phyloP scores from a whole-genome alignment of 2,329 filamentous ascomycete species.

The Pyrenophora tritici-repentis region DNA sequence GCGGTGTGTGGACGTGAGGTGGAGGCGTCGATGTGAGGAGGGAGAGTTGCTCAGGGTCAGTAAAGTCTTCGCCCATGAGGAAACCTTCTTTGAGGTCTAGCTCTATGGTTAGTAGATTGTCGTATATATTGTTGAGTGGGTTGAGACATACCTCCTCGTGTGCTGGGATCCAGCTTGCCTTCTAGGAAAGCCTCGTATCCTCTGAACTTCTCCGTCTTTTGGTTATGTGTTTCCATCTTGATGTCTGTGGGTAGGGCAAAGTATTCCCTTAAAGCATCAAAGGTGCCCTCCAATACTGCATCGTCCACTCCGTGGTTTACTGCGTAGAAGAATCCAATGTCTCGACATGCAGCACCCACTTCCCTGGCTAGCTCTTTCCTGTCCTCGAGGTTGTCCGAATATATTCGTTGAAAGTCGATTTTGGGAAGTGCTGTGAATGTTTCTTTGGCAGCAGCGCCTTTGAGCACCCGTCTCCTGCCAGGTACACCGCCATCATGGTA shows the following conservation, averaged over 20 bases:
- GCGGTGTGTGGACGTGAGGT: slow-evolving; percentile 18
- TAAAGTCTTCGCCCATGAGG: slow-evolving; percentile 44
- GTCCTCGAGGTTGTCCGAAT: slow-evolving; percentile 31
- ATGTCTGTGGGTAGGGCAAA: slow-evolving; percentile 38
- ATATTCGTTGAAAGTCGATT: slow-evolving; percentile 39
- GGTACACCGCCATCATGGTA: slow-evolving; percentile 41
- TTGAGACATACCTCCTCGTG: slow-evolving; percentile 34
- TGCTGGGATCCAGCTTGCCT: slow-evolving; percentile 44
- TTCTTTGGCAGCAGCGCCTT: slow-evolving; percentile 27
- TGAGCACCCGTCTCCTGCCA: slow-evolving; percentile 33
- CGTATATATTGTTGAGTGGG: not conserved
- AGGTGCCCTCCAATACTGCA: slow-evolving; percentile 33
- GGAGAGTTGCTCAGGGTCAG: slow-evolving; percentile 38
- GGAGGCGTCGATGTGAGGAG: slow-evolving; percentile 20
- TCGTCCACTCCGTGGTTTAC: slow-evolving; percentile 41
- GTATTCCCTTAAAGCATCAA: slow-evolving; percentile 36
- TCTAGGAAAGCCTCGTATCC: slow-evolving; percentile 47
- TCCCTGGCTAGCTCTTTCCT: slow-evolving; percentile 34
- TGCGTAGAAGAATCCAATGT: slow-evolving; percentile 44
- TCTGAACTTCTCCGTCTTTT: slow-evolving; percentile 43
- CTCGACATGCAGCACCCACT: slow-evolving; percentile 40
- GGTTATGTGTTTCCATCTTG: slow-evolving; percentile 46
- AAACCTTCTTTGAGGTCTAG: slow-evolving; percentile 45
- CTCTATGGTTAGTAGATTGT: not conserved
- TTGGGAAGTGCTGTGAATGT: slow-evolving; percentile 36